Percentiles rank a stretch among this genome's conserved stretches.
Evolutionary conservation across 2,329 filamentous ascomycete genomes (phyloP).

Genomic region (Nothomitra cinnamomea): DNA sequence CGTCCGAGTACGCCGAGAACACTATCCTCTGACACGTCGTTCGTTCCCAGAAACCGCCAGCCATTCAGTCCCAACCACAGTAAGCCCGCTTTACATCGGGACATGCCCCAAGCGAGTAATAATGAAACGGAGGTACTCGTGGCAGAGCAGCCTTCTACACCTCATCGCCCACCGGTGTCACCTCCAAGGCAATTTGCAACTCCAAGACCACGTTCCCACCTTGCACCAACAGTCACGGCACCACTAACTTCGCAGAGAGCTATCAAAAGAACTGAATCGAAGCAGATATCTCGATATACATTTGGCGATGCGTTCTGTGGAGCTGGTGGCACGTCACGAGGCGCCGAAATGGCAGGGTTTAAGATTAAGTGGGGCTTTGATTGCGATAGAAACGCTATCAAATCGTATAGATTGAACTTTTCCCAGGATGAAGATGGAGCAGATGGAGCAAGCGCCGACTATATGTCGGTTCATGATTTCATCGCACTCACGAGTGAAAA

Average conservation of each 20-base stretch:
- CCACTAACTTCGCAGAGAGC: not conserved
- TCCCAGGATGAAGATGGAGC: no score
- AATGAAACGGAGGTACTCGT: not conserved
- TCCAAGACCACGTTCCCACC: not conserved
- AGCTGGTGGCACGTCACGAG: constrained; percentile 52
- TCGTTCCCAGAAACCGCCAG: not conserved
- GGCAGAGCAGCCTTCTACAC: not conserved
- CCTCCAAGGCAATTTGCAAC: not conserved
- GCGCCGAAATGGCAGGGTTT: constrained; percentile 42
- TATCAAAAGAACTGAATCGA: not conserved
- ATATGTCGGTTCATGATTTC: constrained; percentile 33
- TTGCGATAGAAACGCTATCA: constrained; percentile 35
- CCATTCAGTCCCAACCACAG: not conserved
- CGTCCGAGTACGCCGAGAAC: not conserved
- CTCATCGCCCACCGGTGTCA: not conserved
- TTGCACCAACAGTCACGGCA: not conserved
- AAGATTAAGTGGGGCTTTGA: constrained; percentile 48
- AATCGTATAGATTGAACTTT: constrained; percentile 44
- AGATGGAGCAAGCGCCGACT: constrained; percentile 26
- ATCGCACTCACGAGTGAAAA: constrained; percentile 19
- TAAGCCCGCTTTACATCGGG: no score
- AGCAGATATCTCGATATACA: constrained; percentile 25
- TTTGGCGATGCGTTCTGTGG: constrained; percentile 59
- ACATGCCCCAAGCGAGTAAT: no score
- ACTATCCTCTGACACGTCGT: not conserved